A percentile compares a stretch with the other conserved stretches of the same genome.
phyloP scores from a whole-genome alignment of 2,329 filamentous ascomycete species.

The Hirsutella thompsonii region DNA sequence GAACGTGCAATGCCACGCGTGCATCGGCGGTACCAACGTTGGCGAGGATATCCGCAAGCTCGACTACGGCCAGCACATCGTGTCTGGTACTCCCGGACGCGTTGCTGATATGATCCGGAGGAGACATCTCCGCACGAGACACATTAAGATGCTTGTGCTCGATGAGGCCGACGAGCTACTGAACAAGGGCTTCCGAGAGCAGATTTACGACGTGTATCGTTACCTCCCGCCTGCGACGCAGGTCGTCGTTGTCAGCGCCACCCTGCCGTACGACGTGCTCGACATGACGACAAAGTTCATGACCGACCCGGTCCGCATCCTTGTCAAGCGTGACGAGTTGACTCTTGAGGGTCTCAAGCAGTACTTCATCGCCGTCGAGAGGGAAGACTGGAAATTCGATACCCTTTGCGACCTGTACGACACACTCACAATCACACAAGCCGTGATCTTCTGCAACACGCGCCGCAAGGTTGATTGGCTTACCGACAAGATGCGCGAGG shows the following conservation, averaged over 20 bases:
- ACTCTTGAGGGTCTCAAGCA: conserved; percentile 96
- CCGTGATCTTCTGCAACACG: conserved; percentile 99
- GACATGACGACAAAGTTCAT: conserved; percentile 99
- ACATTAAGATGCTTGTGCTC: conserved; percentile 52
- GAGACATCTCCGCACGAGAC: conserved; percentile 41
- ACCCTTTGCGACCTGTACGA: conserved; percentile 98
- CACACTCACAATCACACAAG: conserved; percentile 95
- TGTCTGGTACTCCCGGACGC: conserved; percentile 92
- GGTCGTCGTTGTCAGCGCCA: conserved; percentile 95
- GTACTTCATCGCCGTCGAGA: conserved; percentile 98
- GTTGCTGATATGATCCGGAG: conserved; percentile 57
- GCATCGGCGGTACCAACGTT: conserved; percentile 95
- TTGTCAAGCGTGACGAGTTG: conserved; percentile 97
- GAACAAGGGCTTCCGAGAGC: conserved; percentile 91
- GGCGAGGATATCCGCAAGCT: conserved; percentile 96
- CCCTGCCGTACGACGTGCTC: conserved; percentile 91
- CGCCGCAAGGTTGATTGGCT: conserved; percentile 98
- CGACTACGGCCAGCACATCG: conserved; percentile 94
- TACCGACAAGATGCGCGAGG: conserved; percentile 97
- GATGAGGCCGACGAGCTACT: conserved; percentile 54
- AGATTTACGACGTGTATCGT: conserved; percentile 98
- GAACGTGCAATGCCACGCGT: conserved; percentile 98
- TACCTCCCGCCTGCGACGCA: conserved; percentile 94
- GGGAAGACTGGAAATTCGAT: conserved; percentile 99
- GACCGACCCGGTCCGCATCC: conserved; percentile 91